These are phyloP conservation scores for Penicillium lividum DNA, from an alignment of 495 filamentous ascomycete species.

Conservation along the genomic window DNA sequence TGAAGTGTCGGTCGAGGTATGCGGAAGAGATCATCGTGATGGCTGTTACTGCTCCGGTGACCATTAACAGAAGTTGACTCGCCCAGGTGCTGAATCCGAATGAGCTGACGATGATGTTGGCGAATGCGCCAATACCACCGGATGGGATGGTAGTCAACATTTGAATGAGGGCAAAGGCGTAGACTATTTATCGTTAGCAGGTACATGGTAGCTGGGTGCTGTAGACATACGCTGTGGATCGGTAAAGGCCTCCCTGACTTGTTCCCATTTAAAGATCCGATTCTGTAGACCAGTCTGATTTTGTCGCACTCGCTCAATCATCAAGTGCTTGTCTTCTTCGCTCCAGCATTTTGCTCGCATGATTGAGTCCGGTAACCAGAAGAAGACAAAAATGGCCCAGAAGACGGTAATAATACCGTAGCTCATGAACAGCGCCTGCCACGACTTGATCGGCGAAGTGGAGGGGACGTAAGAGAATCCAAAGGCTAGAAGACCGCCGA, in stretches of 20 bases:
- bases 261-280: constrained; percentile 46
- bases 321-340: constrained; percentile 46
- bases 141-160: constrained; percentile 65
- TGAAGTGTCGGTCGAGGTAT: constrained; percentile 59
- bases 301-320: constrained; percentile 47
- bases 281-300: constrained; percentile 55
- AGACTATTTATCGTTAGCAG: constrained; percentile 37
- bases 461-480: constrained; percentile 52
- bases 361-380: constrained; percentile 48
- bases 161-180: constrained; percentile 44
- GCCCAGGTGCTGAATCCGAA: constrained; percentile 44
- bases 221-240: constrained; percentile 17
- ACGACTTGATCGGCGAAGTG: constrained; percentile 42
- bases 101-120: constrained; percentile 56
- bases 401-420: constrained; percentile 54
- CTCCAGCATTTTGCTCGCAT: constrained; percentile 46
- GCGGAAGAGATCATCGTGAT: constrained; percentile 60
- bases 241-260: constrained; percentile 37
- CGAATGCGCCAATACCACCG: constrained; percentile 63
- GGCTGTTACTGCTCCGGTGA: constrained; percentile 67
- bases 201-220: not conserved
- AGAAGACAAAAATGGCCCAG: constrained; percentile 45
- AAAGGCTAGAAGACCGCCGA: constrained; percentile 56
- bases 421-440: constrained; percentile 58
- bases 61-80: constrained; percentile 57